phyloP scores from a whole-genome alignment of 2,329 filamentous ascomycete genomes.

The Dactylellina sp. region DNA sequence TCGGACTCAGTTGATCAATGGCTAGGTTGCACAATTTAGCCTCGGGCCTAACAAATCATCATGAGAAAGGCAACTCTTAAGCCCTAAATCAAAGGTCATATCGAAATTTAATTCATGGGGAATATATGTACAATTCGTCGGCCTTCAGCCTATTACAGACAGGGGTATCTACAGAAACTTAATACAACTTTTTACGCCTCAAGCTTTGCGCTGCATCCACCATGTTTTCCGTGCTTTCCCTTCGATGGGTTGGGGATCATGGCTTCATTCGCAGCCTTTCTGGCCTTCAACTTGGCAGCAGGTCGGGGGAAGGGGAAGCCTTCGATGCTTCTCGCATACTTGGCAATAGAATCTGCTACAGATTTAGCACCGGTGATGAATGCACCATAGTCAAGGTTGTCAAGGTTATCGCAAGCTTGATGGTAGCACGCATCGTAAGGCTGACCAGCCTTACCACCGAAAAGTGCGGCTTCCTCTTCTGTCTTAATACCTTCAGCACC shows the following conservation, averaged over 20 bases:
- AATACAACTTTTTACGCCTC: constrained; percentile 14
- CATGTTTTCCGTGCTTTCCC: constrained; percentile 50
- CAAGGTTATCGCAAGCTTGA: constrained; percentile 46
- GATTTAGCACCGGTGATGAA: constrained; percentile 64
- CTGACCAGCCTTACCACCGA: constrained; percentile 69
- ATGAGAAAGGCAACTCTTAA: no score
- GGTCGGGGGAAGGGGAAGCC: constrained; percentile 68
- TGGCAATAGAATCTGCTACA: constrained; percentile 78
- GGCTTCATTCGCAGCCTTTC: constrained; percentile 9
- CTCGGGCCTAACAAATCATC: no score
- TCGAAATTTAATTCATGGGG: no score
- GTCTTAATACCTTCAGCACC: constrained; percentile 73
- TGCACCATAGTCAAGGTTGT: constrained; percentile 56
- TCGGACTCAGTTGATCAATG: no score
- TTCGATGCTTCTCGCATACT: constrained; percentile 74
- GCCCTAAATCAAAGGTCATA: no score
- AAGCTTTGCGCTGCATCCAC: constrained; percentile 37
- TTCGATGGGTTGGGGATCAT: constrained; percentile 49
- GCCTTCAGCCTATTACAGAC: not conserved
- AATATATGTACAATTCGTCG: constrained; percentile 32
- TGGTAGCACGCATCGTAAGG: constrained; percentile 57
- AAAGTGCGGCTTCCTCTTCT: constrained; percentile 67
- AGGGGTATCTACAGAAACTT: constrained; percentile 28
- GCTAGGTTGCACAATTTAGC: no score
- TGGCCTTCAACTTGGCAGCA: constrained; percentile 41